These are phyloP conservation scores for Solanum chiquidenum DNA, from an alignment of 257 asterid genomes.

Conservation along the genomic window DNA sequence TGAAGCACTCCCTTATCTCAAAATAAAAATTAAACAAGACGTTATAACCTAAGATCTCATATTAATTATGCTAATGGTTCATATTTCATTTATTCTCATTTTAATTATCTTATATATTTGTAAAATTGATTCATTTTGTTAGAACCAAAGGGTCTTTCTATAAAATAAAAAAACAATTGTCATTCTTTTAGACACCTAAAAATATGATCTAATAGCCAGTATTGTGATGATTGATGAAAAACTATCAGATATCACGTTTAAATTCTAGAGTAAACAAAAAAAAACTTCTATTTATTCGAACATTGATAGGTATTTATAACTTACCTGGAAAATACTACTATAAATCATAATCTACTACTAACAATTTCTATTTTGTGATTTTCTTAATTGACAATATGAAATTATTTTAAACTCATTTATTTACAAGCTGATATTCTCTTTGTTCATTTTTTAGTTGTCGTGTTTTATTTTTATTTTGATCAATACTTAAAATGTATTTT, in stretches of 20 bases:
- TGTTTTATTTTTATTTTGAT: no score
- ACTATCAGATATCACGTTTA: fast-evolving
- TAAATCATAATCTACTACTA: neutral
- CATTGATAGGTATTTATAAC: neutral
- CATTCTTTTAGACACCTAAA: neutral
- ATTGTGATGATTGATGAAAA: neutral
- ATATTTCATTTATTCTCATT: neutral
- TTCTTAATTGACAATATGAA: fast-evolving
- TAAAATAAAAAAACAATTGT: neutral
- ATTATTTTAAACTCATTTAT: neutral
- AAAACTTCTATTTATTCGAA: neutral
- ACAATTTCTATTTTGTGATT: neutral
- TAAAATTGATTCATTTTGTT: neutral
- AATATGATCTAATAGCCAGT: neutral
- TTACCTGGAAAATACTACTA: neutral
- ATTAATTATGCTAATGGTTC: neutral
- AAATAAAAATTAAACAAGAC: no score
- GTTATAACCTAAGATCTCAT: neutral
- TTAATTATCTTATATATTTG: neutral
- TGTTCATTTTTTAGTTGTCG: no score
- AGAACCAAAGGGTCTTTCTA: neutral
- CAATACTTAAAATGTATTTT: no score
- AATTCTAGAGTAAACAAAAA: neutral
- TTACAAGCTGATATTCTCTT: neutral
- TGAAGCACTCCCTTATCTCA: neutral